These are phyloP conservation scores for Pichia sp. DNA, from an alignment of 1,139 yeast genomes.

Conservation along the genomic window DNA sequence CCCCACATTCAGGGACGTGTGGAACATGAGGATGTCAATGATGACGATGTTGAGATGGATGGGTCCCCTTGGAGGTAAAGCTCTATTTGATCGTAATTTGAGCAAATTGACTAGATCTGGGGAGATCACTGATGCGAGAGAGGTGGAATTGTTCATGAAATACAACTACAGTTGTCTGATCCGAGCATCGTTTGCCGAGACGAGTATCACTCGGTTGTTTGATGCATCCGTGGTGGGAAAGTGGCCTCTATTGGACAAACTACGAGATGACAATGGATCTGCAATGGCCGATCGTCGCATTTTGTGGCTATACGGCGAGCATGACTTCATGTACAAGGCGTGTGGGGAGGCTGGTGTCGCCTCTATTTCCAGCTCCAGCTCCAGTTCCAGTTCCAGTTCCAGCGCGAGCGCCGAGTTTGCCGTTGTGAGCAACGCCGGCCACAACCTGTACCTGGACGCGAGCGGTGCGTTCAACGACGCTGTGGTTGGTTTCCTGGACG, in stretches of 20 bases:
- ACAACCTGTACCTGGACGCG: constrained; percentile 73
- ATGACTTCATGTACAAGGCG: constrained; percentile 78
- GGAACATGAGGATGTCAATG: constrained; percentile 36
- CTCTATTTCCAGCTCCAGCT: constrained; percentile 35
- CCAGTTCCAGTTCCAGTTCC: no score
- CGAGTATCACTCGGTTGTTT: constrained; percentile 42
- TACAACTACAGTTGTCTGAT: constrained; percentile 33
- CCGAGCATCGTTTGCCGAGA: constrained; percentile 44
- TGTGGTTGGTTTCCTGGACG: constrained; percentile 41
- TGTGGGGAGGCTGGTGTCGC: constrained; percentile 58
- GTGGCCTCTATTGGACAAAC: constrained; percentile 65
- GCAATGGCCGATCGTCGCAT: constrained; percentile 35
- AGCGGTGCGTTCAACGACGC: constrained; percentile 50
- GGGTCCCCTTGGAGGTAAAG: constrained; percentile 48
- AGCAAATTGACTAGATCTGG: constrained; percentile 40
- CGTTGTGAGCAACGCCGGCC: constrained; percentile 53
- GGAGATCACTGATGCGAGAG: constrained; percentile 34
- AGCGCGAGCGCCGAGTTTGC: constrained; percentile 18
- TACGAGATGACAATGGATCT: constrained; percentile 23
- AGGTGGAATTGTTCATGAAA: constrained; percentile 37
- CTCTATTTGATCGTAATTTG: constrained; percentile 36
- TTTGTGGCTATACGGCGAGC: constrained; percentile 68
- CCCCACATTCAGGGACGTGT: constrained; percentile 31
- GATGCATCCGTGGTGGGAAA: constrained; percentile 60
- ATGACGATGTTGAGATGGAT: constrained; percentile 37